A percentile compares a stretch with the other conserved stretches of the same genome.
Conservation (phyloP, 1,139 yeast genomes). For the Debaryomycetaceae sp. region DNA sequence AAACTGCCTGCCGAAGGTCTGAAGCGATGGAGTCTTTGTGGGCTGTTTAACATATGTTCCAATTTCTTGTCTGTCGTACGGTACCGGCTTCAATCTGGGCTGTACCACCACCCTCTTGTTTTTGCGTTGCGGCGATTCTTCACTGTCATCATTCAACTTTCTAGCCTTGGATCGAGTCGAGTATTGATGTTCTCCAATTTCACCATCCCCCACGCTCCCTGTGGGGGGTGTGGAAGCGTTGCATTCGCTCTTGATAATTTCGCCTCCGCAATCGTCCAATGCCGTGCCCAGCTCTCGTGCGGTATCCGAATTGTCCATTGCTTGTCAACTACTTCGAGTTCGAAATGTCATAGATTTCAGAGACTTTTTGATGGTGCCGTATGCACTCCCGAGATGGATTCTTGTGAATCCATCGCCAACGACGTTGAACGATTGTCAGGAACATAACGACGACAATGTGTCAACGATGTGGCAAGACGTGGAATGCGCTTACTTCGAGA, state of each 20-base stretch:
- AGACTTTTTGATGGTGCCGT: too few relatives aligned
- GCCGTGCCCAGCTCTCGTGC: background rate
- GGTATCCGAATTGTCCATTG: background rate
- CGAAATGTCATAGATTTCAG: background rate
- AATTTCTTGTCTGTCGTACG: conserved; percentile 36
- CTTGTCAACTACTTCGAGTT: background rate
- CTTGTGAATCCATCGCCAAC: too few relatives aligned
- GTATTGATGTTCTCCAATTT: conserved; percentile 13
- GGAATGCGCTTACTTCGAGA: too few relatives aligned
- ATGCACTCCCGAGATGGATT: background rate
- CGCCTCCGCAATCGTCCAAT: background rate
- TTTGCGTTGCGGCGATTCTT: conserved; percentile 21
- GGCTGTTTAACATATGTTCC: conserved; percentile 8
- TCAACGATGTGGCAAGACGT: too few relatives aligned
- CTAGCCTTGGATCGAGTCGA: conserved; percentile 25
- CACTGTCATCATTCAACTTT: conserved; percentile 11
- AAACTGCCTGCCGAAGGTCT: conserved; percentile 24
- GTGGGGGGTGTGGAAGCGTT: background rate
- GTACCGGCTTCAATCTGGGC: conserved; percentile 46
- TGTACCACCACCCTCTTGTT: conserved; percentile 33
- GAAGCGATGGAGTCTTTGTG: conserved; percentile 5
- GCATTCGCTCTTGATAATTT: background rate
- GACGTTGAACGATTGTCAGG: too few relatives aligned
- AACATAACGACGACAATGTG: too few relatives aligned
- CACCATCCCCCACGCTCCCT: background rate